Evolutionary conservation across 2,329 filamentous ascomycete species (phyloP), one percentile per base, ranked within the genome.

Genomic region (Pyricularia sp.): DNA sequence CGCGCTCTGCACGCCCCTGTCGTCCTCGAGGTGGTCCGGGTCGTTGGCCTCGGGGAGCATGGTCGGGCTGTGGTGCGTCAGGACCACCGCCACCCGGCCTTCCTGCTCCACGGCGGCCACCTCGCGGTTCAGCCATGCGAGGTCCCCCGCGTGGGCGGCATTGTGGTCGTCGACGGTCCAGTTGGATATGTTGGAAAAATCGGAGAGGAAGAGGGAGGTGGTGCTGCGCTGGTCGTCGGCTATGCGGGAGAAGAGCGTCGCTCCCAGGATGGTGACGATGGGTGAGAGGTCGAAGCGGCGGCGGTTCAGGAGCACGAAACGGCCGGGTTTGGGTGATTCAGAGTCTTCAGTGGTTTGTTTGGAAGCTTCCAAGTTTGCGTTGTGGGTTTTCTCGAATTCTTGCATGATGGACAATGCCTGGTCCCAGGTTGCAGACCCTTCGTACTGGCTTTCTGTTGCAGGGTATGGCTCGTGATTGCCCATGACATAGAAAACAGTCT

Each of bases 11-110:
- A 78, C 81, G 0, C 78, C 77, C 26, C 76, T 82, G 19, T 75
- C 71, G 2, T 74, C 69, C 62, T 87, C 74, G 67, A 79, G 75
- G 0, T 83, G 82, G 1, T 75, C 75, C 0, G 60, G 65, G 22
- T 62, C 62, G 13, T 53, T 63, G 53, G 65, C 64, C 31, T 65
- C 55, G 30, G 62, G 64, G 62, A 66, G 63, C 57, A 65, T 28
- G 16, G 65, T 65, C 16, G 84, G 84, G 6, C 82, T 82, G 68
- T 87, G 83, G 65, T 86, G 82, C 1, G 83, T 86, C 0, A 81
- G 77, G 0, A 87, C 76, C 0, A 86, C 66, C 6, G 84, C 65
- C 61, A 28, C 66, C 55, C 69, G 67, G 64, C 59, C 69, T 44
- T 63, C 69, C 60, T 26, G 63, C 65, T 60, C 19, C 4, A 33